These are phyloP conservation scores for Echria macrotheca DNA, from an alignment of 495 filamentous ascomycete species.

Conservation along the genomic window DNA sequence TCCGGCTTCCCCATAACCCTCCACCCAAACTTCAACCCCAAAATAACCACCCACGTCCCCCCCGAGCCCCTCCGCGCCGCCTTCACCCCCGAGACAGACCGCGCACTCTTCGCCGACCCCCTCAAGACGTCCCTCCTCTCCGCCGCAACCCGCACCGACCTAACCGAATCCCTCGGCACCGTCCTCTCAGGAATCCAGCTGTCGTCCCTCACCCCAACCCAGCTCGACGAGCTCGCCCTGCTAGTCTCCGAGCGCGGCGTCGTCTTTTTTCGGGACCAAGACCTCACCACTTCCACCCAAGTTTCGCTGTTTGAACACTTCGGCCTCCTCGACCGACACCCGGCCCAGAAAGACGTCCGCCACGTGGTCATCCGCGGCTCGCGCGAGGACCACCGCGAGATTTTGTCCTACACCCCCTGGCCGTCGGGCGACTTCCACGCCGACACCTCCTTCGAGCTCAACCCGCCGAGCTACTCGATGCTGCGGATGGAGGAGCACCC, in stretches of 20 bases:
- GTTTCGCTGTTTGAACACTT: constrained; percentile 49
- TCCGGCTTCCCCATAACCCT: constrained; percentile 34
- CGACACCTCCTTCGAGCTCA: constrained; percentile 50
- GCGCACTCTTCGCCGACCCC: constrained; percentile 47
- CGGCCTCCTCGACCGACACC: constrained; percentile 44
- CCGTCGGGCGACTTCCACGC: constrained; percentile 42
- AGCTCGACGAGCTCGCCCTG: constrained; percentile 43
- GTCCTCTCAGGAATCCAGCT: constrained; percentile 44
- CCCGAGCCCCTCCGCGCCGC: constrained; percentile 39
- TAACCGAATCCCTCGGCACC: constrained; percentile 52
- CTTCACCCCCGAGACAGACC: constrained; percentile 40
- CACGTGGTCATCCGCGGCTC: constrained; percentile 34
- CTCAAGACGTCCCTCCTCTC: constrained; percentile 45
- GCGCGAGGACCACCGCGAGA: constrained; percentile 34
- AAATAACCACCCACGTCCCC: constrained; percentile 42
- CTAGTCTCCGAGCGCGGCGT: constrained; percentile 43
- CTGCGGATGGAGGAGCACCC: constrained; percentile 53
- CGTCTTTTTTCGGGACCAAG: constrained; percentile 46
- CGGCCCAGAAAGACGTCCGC: constrained; percentile 40
- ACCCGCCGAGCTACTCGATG: constrained; percentile 47
- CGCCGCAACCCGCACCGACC: constrained; percentile 37
- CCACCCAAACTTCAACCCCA: constrained; percentile 58
- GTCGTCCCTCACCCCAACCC: constrained; percentile 33
- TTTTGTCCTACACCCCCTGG: constrained; percentile 37
- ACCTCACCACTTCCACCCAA: constrained; percentile 47